A percentile compares a stretch with the other conserved stretches of the same genome.
phyloP scores from a whole-genome alignment of 140 eudicot genomes.

The Ambrosia hybrid region DNA sequence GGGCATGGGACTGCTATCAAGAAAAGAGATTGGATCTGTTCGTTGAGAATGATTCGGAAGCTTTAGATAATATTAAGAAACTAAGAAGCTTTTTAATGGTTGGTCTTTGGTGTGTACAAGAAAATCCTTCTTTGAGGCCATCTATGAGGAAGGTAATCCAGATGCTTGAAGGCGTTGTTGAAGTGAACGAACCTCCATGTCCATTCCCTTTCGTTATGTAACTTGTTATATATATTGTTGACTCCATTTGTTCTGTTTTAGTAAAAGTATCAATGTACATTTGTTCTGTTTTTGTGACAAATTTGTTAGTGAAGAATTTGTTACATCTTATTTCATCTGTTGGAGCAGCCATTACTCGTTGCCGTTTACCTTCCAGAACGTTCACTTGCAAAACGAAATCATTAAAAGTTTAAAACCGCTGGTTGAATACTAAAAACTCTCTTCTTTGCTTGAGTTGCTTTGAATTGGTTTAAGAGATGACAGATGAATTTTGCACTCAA shows the following conservation, averaged over 20 bases:
- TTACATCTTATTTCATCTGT: background rate
- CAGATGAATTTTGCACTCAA: background rate
- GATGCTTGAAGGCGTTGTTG: conserved; percentile 42
- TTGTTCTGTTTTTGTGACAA: background rate
- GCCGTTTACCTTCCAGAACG: background rate
- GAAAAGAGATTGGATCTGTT: conserved; percentile 27
- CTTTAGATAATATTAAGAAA: conserved; percentile 26
- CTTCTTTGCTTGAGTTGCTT: background rate
- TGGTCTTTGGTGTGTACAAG: conserved; percentile 42
- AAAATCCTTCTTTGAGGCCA: conserved; percentile 31
- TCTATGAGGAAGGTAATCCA: conserved; percentile 36
- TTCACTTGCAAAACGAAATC: background rate
- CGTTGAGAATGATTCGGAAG: conserved; percentile 47
- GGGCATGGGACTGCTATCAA: conserved; percentile 45
- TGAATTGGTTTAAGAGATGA: conserved; percentile 1
- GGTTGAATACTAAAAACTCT: background rate
- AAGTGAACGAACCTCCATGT: conserved; percentile 40
- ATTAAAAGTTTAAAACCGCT: too few relatives aligned
- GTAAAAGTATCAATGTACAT: background rate
- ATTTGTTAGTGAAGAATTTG: background rate
- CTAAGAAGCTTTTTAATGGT: conserved; percentile 38
- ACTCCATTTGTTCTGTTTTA: background rate
- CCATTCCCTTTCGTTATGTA: conserved; percentile 19
- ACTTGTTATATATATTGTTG: background rate
- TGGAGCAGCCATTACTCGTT: background rate